Evolutionary conservation across 2,329 filamentous ascomycete species (phyloP), one percentile per base, ranked within the genome.

Genomic region (Colletotrichum gloeosporioides): DNA sequence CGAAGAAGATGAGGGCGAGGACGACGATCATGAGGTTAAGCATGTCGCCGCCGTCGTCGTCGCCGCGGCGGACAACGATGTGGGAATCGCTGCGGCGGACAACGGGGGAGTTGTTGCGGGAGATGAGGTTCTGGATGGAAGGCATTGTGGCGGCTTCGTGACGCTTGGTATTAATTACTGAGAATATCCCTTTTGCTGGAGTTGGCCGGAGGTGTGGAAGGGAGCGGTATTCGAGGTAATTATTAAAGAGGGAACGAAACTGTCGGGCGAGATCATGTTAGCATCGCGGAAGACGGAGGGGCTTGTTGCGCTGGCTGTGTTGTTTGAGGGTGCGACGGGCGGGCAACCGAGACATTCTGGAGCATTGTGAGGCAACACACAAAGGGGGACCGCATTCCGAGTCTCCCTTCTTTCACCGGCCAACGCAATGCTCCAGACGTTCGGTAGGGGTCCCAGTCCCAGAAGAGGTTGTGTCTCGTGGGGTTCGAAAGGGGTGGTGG

Each of bases 21-120:
- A 99, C 90, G 75, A 92, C 90, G 80, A 98, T 94, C 83, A 98
- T 88, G 59, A 98, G 91, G 82, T 95, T 93, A 84, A 96, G 89
- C 87, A 94, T 92, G 79, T 94, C 87, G 80, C 88, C 86, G 75
- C 86, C 86, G 78, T 89, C 87, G 76, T 86, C 81, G 76, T 85
- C 86, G 80, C 85, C 80, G 77, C 80, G 79, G 72, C 82, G 80
- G 78, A 85, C 81, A 82, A 88, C 86, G 57, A 70, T 70, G 68
- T 70, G 68, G 13, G 79, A 32, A 32, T 63, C 73, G 32, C 76
- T 69, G 49, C 73, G 64, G 65, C 66, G 64, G 18, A 76, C 84
- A 80, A 89, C 86, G 78, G 93, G 80, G 74, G 82, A 79, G 83
- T 82, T 79, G 83, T 84, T 82, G 77, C 87, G 85, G 80, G 85